Evolutionary conservation across 1,284 basidiomycete genomes (phyloP), one percentile per base, ranked within the genome.

Genomic region (Megacollybia platyphylla): DNA sequence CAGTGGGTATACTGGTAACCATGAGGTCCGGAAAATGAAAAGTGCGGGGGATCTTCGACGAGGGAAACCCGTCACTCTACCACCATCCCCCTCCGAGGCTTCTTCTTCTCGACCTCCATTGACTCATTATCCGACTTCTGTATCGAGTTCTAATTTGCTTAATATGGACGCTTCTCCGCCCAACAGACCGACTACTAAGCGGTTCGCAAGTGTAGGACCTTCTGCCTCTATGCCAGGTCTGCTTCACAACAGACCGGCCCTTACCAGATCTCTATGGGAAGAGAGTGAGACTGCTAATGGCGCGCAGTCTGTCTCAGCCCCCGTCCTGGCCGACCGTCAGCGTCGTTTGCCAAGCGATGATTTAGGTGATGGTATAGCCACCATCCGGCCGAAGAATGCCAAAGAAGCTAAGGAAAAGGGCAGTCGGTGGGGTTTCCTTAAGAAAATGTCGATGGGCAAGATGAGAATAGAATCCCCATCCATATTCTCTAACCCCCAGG

Each of bases 361-460:
- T 37, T 48, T 50, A 42, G 52, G 49, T 30, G 57, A 60, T 37
- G 53, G 46, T 7, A 58, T 53, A 49, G 41, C 50, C 46, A 51
- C 57, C 44, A 50, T 53, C 45, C 55, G 62, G 48, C 53, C 54
- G 17, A 58, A 61, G 36, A 55, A 59, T 30, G 45, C 55, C 28
- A 65, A 63, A 48, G 64, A 73, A 29, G 65, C 65, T 36, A 73
- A 72, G 50, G 72, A 76, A 47, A 81, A 81, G 57, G 64, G 64
- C 36, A 76, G 77, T 44, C 78, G 85, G 46, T 93, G 89, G 88
- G 88, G 91, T 2, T 93, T 96, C 65, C 66, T 96, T 47, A 89
- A 91, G 64, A 96, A 96, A 65, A 92, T 96, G 86, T 92, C 88
- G 7, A 91, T 92, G 86, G 83, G 87, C 17, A 86, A 85, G 60